phyloP scores from a whole-genome alignment of 805 yeast species.

The Pichia manshurica region DNA sequence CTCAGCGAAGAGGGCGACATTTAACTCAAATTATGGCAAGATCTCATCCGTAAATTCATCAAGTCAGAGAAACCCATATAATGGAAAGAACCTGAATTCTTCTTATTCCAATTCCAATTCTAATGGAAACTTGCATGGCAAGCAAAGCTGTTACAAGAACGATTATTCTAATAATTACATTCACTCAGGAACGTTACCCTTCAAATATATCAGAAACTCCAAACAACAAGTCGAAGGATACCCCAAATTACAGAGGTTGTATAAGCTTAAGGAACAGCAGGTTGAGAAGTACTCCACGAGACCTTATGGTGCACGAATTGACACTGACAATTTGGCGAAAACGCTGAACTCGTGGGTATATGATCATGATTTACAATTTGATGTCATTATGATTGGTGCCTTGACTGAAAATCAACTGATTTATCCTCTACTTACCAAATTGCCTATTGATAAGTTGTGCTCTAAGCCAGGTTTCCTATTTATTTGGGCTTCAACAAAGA shows the following conservation, averaged over 20 bases:
- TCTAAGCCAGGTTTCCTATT: conserved; percentile 83
- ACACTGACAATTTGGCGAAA: conserved; percentile 48
- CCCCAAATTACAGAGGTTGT: conserved; percentile 70
- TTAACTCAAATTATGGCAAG: neutral
- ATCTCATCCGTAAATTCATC: too few relatives aligned
- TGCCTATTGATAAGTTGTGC: conserved; percentile 69
- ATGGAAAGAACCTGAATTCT: too few relatives aligned
- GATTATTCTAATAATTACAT: conserved; percentile 70
- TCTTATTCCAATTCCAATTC: neutral
- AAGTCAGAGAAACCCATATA: too few relatives aligned
- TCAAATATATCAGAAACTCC: conserved; percentile 57
- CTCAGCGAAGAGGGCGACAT: neutral
- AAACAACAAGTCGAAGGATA: conserved; percentile 72
- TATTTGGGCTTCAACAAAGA: conserved; percentile 79
- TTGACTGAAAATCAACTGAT: conserved; percentile 68
- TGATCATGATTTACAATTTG: conserved; percentile 59
- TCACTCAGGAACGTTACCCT: conserved; percentile 59
- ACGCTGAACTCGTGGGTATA: conserved; percentile 58
- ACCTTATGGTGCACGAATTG: conserved; percentile 62
- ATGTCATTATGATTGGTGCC: conserved; percentile 89
- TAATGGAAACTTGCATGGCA: conserved; percentile 1
- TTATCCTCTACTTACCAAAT: conserved; percentile 50
- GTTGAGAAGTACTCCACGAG: conserved; percentile 45
- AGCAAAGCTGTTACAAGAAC: conserved; percentile 39
- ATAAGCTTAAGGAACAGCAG: conserved; percentile 59